phyloP scores from a whole-genome alignment of 768 basidiomycete species.

The Tulasnella sp. region DNA sequence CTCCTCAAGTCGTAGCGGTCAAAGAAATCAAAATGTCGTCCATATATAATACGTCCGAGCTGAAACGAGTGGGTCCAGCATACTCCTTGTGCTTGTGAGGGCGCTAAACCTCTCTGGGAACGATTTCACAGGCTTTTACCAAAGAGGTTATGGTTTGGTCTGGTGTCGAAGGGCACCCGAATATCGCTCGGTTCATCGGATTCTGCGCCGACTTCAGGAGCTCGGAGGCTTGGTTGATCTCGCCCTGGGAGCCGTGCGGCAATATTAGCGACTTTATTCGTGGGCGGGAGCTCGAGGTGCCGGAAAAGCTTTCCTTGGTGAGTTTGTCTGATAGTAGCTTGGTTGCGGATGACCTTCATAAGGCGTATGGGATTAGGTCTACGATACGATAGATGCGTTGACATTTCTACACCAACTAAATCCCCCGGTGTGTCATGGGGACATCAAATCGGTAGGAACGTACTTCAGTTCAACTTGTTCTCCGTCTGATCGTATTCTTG shows the following conservation, averaged over 20 bases:
- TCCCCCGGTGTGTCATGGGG: background rate
- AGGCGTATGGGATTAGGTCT: background rate
- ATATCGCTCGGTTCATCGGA: background rate
- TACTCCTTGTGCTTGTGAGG: background rate
- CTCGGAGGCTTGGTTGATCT: background rate
- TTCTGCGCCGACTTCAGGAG: background rate
- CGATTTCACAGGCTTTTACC: background rate
- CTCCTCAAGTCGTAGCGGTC: conserved; percentile 4
- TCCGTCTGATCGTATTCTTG: background rate
- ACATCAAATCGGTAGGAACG: background rate
- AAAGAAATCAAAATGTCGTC: background rate
- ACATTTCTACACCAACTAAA: background rate
- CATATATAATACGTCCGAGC: background rate
- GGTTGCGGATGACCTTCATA: too few relatives aligned
- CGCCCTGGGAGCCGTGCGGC: background rate
- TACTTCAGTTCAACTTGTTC: too few relatives aligned
- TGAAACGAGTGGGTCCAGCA: background rate
- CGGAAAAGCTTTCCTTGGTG: background rate
- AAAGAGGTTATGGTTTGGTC: background rate
- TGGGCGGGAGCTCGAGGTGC: background rate
- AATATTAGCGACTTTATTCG: background rate
- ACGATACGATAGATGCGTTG: background rate
- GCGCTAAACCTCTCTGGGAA: too few relatives aligned
- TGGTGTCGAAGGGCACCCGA: background rate
- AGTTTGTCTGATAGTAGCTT: background rate